Percentiles rank a stretch among this genome's conserved stretches.
Conservation (phyloP, 176 grass and related monocot genomes). For the Bonia amplexicaulis region DNA sequence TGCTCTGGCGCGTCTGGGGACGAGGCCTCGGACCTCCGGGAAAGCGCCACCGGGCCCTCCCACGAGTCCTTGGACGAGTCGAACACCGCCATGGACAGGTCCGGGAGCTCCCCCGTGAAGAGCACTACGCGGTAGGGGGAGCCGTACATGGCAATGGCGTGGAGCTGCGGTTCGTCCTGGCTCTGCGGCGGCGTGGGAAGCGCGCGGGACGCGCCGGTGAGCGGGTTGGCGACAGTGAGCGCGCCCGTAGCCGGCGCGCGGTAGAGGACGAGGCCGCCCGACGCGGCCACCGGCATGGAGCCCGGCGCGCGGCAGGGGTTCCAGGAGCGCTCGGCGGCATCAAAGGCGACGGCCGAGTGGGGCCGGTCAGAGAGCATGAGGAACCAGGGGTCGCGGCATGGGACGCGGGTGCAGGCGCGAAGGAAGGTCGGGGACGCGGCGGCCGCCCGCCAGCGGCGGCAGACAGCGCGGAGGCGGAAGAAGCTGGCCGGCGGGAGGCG, state of each 20-base stretch:
- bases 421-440: constrained; percentile 52
- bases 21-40: constrained; percentile 15
- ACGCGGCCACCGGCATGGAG: constrained; percentile 64
- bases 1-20: background rate
- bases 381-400: constrained; percentile 54
- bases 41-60: constrained; percentile 40
- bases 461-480: constrained; percentile 64
- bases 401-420: constrained; percentile 41
- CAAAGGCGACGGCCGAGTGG: constrained; percentile 24
- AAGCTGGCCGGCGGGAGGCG: constrained; percentile 56
- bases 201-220: constrained; percentile 53
- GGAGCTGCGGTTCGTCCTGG: constrained; percentile 24
- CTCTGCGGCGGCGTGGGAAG: constrained; percentile 40
- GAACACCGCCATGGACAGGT: constrained; percentile 54
- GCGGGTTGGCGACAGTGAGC: constrained; percentile 61
- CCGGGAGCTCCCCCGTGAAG: constrained; percentile 42
- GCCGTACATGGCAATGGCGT: constrained; percentile 68
- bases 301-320: background rate
- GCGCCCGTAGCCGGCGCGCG: constrained; percentile 29
- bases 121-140: constrained; percentile 49
- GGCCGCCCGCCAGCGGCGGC: constrained; percentile 44
- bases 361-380: constrained; percentile 52
- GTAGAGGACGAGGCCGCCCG: constrained; percentile 78
- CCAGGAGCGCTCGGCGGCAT: constrained; percentile 21
- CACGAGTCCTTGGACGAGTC: constrained; percentile 40